Base-by-base conservation (phyloP, 805 yeast species). In the Ogataea polymorpha region DNA sequence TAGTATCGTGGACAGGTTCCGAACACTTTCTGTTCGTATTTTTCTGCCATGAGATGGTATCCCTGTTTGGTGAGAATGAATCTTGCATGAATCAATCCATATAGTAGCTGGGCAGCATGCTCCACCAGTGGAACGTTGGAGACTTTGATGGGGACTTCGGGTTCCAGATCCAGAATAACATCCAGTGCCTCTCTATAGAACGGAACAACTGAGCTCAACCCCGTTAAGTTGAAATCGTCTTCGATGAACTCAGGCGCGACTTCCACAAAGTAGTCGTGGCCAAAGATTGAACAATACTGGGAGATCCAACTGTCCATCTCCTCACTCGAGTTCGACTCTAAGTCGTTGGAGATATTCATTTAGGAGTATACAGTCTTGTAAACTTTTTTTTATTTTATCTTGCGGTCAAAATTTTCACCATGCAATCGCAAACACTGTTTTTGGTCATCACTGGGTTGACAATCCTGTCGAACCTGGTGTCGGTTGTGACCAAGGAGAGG, bases 191-290 rank as follows among this genome's bases (percentile, higher is more conserved):
- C 96, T 56, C 91, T 71, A 63, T 90, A 93, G 59, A 82, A 86
- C 4, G 97, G 96, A 8, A 93, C 96, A 44, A 86, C 79, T 50
- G 82, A 75, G 23, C 84, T 74, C 38, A 93, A 72, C 1, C 98
- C 97, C 1, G 98, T 90, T 55, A 93, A 72, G 60, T 93, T 93
- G 72, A 93, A 93, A 52, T 93, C 98, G 63, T 93, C 99, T 55
- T 90, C 97, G 46, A 93, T 87, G 63, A 89, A 93, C 36, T 88
- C 96, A 35, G 86, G 88, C 1, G 89, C 75, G 5, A 93, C 96
- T 53, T 90, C 95, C 32, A 90, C 95, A 62, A 89, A 89, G 61
- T 82, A 91, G 58, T 93, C 95, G 60, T 86, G 91, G 17, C 91
- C 91, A 55, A 82, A 83, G 53, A 79, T 68, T 34, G 83, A 75